Evolutionary conservation across 306 rosid genomes (phyloP).

Genomic region (Herpetospermum pedunculosum): DNA sequence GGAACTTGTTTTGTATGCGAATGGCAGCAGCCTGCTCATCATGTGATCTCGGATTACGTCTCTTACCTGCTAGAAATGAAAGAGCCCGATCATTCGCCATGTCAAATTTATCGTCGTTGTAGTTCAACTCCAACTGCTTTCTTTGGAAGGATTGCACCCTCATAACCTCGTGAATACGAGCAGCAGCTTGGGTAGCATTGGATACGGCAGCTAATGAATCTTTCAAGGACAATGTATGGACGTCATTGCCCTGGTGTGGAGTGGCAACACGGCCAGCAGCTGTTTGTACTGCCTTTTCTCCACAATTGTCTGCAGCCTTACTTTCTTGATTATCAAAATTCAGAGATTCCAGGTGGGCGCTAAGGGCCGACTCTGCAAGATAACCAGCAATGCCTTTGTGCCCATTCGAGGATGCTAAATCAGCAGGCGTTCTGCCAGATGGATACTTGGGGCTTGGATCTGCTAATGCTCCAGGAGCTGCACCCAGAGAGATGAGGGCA

Average conservation of each 20-base stretch:
- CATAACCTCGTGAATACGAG: constrained; percentile 73
- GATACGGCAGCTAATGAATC: constrained; percentile 77
- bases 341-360: constrained; percentile 45
- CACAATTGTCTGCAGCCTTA: constrained; percentile 25
- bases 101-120: constrained; percentile 31
- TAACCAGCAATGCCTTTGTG: constrained; percentile 92
- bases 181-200: constrained; percentile 77
- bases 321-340: constrained; percentile 33
- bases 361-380: constrained; percentile 60
- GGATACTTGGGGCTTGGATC: constrained; percentile 63
- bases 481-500: constrained; percentile 62
- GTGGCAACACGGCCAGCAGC: constrained; percentile 23
- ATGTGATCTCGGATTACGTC: constrained; percentile 26
- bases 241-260: constrained; percentile 17
- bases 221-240: constrained; percentile 46
- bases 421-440: constrained; percentile 70
- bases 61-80: constrained; percentile 35
- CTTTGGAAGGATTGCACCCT: constrained; percentile 77
- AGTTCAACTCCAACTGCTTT: constrained; percentile 51
- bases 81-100: constrained; percentile 45
- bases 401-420: constrained; percentile 64
- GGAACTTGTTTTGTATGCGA: constrained; percentile 69
- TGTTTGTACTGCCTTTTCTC: constrained; percentile 32
- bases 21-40: constrained; percentile 62
- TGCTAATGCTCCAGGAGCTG: constrained; percentile 59